Evolutionary conservation across 257 asterid genomes (phyloP).

Genomic region (Solanum sitiens): DNA sequence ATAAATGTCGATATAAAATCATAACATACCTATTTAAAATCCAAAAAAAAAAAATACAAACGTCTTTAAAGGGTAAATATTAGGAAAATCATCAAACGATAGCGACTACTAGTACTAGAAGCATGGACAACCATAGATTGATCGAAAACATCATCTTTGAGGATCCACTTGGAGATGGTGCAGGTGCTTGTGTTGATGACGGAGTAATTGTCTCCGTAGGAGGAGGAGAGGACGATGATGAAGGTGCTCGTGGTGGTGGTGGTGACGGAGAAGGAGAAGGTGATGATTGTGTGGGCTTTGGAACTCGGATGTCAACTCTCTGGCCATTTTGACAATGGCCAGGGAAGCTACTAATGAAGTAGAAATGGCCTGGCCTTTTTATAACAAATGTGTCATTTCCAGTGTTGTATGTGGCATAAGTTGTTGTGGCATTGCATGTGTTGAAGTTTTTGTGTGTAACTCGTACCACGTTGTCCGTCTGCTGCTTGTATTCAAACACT

Average conservation of each 20-base stretch:
- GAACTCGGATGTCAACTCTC: slow-evolving; percentile 43
- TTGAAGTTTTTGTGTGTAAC: slow-evolving; percentile 44
- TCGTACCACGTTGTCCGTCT: slow-evolving; percentile 34
- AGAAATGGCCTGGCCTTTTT: slow-evolving; percentile 32
- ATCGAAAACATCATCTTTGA: background rate
- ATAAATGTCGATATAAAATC: background rate
- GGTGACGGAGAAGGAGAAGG: background rate
- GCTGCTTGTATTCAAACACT: slow-evolving; percentile 46
- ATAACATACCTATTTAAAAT: background rate
- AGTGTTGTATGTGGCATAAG: slow-evolving; percentile 12
- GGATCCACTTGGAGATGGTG: background rate
- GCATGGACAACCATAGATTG: background rate
- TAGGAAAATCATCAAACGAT: background rate
- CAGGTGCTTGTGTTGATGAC: background rate
- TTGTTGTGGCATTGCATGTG: slow-evolving; percentile 28
- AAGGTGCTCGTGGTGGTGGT: background rate
- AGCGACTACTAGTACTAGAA: background rate
- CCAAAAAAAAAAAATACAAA: background rate
- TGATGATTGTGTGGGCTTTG: background rate
- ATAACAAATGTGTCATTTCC: slow-evolving; percentile 44
- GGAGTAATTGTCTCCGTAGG: background rate
- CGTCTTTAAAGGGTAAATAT: background rate
- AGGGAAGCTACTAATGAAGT: slow-evolving; percentile 36
- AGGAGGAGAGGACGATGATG: background rate
- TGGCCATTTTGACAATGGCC: slow-evolving; percentile 48